Conservation (phyloP, 768 basidiomycete species). For the Suillus spraguei region DNA sequence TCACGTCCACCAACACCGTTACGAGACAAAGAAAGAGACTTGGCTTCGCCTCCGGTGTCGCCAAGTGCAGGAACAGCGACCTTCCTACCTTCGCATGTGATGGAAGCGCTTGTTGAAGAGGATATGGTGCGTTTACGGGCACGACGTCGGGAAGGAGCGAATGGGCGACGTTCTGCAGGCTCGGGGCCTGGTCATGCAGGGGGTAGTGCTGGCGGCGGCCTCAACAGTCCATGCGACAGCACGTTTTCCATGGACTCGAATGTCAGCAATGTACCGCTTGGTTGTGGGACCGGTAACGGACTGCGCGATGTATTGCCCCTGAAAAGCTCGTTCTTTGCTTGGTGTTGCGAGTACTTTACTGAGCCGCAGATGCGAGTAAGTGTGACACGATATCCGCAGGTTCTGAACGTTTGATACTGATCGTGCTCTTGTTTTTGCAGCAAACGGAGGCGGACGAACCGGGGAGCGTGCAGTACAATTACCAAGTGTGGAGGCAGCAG, state of each 20-base stretch:
- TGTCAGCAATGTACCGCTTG: slow-evolving; percentile 69
- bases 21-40: slow-evolving; percentile 21
- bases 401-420: slow-evolving; percentile 13
- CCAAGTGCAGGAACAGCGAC: slow-evolving; percentile 42
- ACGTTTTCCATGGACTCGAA: slow-evolving; percentile 77
- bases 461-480: slow-evolving; percentile 90
- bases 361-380: slow-evolving; percentile 98
- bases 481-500: slow-evolving; percentile 92
- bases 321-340: slow-evolving; percentile 92
- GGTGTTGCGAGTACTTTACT: slow-evolving; percentile 96
- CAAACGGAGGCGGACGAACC: slow-evolving; percentile 96
- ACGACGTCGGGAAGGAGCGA: slow-evolving; percentile 48
- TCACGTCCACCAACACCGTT: slow-evolving; percentile 52
- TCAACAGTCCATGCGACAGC: slow-evolving; percentile 73
- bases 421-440: slow-evolving; percentile 41
- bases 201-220: slow-evolving; percentile 41
- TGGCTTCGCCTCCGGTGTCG: slow-evolving; percentile 36
- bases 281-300: slow-evolving; percentile 77
- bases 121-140: slow-evolving; percentile 91
- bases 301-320: slow-evolving; percentile 87
- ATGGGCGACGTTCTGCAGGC: slow-evolving; percentile 45
- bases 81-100: slow-evolving; percentile 76
- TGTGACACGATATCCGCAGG: slow-evolving; percentile 8
- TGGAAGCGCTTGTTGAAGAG: slow-evolving; percentile 89
- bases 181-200: slow-evolving; percentile 19